A percentile compares a stretch with the other conserved stretches of the same genome.
phyloP scores from a whole-genome alignment of 148 eudicot genomes.

The Spergularia marina region DNA sequence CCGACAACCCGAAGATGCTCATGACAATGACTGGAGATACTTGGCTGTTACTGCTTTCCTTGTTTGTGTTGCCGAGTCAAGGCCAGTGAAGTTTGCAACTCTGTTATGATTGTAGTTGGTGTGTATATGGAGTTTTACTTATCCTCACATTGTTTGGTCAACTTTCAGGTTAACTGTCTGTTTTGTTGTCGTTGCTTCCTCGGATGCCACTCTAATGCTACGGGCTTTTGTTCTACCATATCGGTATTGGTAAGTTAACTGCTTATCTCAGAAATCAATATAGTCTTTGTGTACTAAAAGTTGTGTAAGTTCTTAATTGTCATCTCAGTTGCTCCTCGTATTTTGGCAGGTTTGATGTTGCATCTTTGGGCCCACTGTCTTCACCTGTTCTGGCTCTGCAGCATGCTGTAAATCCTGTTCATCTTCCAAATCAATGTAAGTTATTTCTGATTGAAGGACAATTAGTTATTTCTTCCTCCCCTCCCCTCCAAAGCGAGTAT shows the following conservation, averaged over 20 bases:
- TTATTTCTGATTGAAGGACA: background rate
- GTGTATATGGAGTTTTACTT: conserved; percentile 14
- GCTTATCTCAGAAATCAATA: background rate
- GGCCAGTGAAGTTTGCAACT: conserved; percentile 36
- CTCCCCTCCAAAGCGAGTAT: background rate
- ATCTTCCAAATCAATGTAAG: conserved; percentile 44
- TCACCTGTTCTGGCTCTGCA: conserved; percentile 86
- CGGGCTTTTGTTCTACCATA: conserved; percentile 90
- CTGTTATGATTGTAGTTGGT: background rate
- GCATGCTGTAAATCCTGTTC: conserved; percentile 61
- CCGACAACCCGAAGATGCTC: conserved; percentile 32
- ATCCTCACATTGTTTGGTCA: conserved; percentile 14
- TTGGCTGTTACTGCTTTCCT: conserved; percentile 93
- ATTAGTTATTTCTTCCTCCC: background rate
- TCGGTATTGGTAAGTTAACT: conserved; percentile 67
- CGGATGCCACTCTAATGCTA: conserved; percentile 88
- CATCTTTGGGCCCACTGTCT: conserved; percentile 63
- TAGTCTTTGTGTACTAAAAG: background rate
- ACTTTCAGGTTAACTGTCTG: conserved; percentile 79
- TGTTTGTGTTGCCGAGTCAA: conserved; percentile 52
- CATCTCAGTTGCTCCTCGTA: conserved; percentile 16
- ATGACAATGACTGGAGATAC: conserved; percentile 97
- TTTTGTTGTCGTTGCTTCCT: conserved; percentile 80
- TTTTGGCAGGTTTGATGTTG: conserved; percentile 87
- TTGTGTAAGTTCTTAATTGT: background rate